Conservation (phyloP, 805 yeast species). For the Yarrowia deformans region DNA sequence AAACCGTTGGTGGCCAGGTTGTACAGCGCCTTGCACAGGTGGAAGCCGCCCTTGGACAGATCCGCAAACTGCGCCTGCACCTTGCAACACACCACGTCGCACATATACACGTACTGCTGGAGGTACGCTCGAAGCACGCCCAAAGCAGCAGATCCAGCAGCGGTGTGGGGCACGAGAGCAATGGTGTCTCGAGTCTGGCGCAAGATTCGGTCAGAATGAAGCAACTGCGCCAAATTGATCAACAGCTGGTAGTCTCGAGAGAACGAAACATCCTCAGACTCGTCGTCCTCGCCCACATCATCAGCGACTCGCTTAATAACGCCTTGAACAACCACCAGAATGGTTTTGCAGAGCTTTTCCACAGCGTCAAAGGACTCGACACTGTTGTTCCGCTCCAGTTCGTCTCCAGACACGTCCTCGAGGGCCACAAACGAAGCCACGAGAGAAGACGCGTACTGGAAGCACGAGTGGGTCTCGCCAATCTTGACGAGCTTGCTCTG, state of each 20-base stretch:
- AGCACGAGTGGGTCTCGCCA: background rate
- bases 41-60: slow-evolving; percentile 65
- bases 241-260: slow-evolving; percentile 7
- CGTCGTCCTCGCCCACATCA: slow-evolving; percentile 6
- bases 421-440: slow-evolving; percentile 3
- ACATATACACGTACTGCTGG: slow-evolving; percentile 63
- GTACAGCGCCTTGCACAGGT: slow-evolving; percentile 62
- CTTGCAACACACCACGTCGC: slow-evolving; percentile 55
- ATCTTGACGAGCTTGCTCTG: background rate
- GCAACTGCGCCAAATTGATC: slow-evolving; percentile 1
- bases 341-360: slow-evolving; percentile 17
- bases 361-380: background rate
- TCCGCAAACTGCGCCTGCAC: slow-evolving; percentile 59
- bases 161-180: slow-evolving; percentile 41
- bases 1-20: slow-evolving; percentile 80
- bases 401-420: background rate
- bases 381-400: background rate
- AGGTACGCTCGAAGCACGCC: slow-evolving; percentile 69
- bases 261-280: slow-evolving; percentile 10
- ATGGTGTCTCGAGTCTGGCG: background rate
- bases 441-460: background rate
- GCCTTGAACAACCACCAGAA: slow-evolving; percentile 18
- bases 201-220: slow-evolving; percentile 12
- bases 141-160: slow-evolving; percentile 56
- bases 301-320: slow-evolving; percentile 19